Base-by-base conservation (phyloP, 352 stramenopile species). In the Phytophthora pistaciae region DNA sequence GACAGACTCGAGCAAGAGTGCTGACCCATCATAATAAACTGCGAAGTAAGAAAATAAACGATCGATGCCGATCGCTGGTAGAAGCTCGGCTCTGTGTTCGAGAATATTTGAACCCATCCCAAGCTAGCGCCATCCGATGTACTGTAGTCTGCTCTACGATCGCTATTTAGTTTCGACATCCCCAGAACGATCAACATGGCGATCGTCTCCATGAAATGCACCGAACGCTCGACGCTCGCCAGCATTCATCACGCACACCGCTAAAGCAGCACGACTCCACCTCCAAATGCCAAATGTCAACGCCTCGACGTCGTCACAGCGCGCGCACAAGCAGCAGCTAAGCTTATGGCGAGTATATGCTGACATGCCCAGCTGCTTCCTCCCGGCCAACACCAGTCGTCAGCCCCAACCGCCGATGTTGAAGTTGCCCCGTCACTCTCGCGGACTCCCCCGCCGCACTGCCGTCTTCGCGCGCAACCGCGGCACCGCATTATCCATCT, bases 41-140 rank as follows among this genome's bases (percentile, higher is more conserved):
- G 3, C 29, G 29, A 33, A 33, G 10, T 10, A 33, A 33, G 29
- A 33, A 7, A 33, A 33, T 10, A 33, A 33, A 33, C 11, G 10
- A 42, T 42, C 14, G 36, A 42, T 42, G 4, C 13, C 36, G 11
- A 16, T 16, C 4, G 10, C 11, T 18, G 11, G 36, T 42, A 42
- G 36, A 42, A 42, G 36, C 36, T 42, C 36, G 36, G 14, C 36
- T 40, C 9, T 40, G 33, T 40, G 25, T 40, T 40, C 8, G 8
- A 4, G 36, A 42, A 42, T 42, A 42, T 42, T 42, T 42, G 36
- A 42, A 42, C 36, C 40, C 60, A 66, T 66, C 60, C 27, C 18
- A 54, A 44, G 49, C 60, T 66, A 23, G 49, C 33, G 48, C 25
- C 49, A 59, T 66, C 60, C 50, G 23, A 21, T 52, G 18, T n/a